Evolutionary conservation across 176 grass and related monocot genomes (phyloP), one percentile per base, ranked within the genome.

Genomic region (Oryza punctata): DNA sequence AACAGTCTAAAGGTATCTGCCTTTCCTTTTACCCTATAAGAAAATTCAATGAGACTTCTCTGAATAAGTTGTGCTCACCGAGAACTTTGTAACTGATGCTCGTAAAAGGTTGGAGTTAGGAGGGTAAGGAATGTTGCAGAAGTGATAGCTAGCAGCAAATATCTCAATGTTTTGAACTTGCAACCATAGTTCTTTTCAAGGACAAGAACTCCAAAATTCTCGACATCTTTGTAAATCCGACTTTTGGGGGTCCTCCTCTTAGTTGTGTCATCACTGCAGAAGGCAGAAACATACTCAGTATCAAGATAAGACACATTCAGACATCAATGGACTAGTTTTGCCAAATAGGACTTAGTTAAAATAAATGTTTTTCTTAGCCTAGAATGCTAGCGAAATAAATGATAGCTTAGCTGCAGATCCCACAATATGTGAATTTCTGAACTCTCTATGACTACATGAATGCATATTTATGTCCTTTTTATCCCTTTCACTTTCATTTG

Each of bases 161-260:
- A 78, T 24, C 86, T 77, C 70, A 94, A 72, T 50, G 92, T 90
- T 70, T 85, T 89, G 77, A 97, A 97, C 87, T 94, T 97, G 92
- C 88, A 94, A 69, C 75, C 85, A 8, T 81, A 92, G 77, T 80
- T 86, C 86, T 79, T 89, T 26, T 94, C 88, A 7, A 89, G 65
- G 87, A 97, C 75, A 70, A 97, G 70, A 81, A 90, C 83, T 85
- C 94, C 91, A 52, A 84, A 83, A 45, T 77, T 94, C 21, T 97
- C 90, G 5, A 85, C 84, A 73, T 92, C 94, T 87, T 94, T 97
- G 52, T 71, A 91, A 69, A 89, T 90, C 60, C 78, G 91, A 45
- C 67, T 79, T 82, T 87, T 97, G 49, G 88, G 84, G 66, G 70
- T 16, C 91, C 82, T 94, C 57, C 86, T 88, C 87, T 94, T 97